A percentile compares a stretch with the other conserved stretches of the same genome.
Evolutionary conservation across 2,329 filamentous ascomycete genomes (phyloP).

Genomic region (Catunica adiposa): DNA sequence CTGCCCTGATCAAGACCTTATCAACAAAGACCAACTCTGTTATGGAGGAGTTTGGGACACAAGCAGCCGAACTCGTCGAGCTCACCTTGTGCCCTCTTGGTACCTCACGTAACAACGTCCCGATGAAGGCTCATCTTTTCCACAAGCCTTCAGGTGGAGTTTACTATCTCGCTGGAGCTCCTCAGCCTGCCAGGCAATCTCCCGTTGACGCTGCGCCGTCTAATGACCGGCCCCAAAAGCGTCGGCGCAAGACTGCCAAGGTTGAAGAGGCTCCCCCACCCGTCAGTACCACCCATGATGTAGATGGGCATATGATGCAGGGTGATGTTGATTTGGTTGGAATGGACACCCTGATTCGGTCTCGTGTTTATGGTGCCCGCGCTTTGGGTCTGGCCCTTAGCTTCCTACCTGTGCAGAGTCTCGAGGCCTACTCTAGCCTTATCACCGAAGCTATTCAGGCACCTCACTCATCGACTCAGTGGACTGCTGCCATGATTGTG

Average conservation of each 20-base stretch:
- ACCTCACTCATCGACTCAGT: slow-evolving; percentile 68
- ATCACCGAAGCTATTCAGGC: slow-evolving; percentile 54
- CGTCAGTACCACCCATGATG: slow-evolving; percentile 63
- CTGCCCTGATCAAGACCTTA: slow-evolving; percentile 54
- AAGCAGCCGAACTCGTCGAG: slow-evolving; percentile 67
- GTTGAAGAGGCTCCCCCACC: slow-evolving; percentile 42
- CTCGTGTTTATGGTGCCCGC: slow-evolving; percentile 69
- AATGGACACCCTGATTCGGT: slow-evolving; percentile 72
- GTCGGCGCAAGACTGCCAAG: slow-evolving; percentile 73
- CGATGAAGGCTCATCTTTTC: slow-evolving; percentile 80
- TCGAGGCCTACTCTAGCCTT: slow-evolving; percentile 25
- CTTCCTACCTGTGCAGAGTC: slow-evolving; percentile 55
- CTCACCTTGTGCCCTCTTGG: slow-evolving; percentile 83
- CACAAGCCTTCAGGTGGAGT: slow-evolving; percentile 83
- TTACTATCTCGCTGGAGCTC: slow-evolving; percentile 38
- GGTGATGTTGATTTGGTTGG: slow-evolving; percentile 92
- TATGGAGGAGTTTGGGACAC: slow-evolving; percentile 53
- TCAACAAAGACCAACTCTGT: slow-evolving; percentile 47
- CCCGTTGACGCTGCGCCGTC: slow-evolving; percentile 31
- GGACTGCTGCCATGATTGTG: slow-evolving; percentile 66
- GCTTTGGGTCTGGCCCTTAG: slow-evolving; percentile 77
- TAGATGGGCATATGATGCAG: slow-evolving; percentile 95
- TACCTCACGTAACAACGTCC: slow-evolving; percentile 73
- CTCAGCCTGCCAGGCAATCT: slow-evolving; percentile 19
- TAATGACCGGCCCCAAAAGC: slow-evolving; percentile 50